phyloP scores from a whole-genome alignment of 441 rosid species.

The Euphorbia celastroides region DNA sequence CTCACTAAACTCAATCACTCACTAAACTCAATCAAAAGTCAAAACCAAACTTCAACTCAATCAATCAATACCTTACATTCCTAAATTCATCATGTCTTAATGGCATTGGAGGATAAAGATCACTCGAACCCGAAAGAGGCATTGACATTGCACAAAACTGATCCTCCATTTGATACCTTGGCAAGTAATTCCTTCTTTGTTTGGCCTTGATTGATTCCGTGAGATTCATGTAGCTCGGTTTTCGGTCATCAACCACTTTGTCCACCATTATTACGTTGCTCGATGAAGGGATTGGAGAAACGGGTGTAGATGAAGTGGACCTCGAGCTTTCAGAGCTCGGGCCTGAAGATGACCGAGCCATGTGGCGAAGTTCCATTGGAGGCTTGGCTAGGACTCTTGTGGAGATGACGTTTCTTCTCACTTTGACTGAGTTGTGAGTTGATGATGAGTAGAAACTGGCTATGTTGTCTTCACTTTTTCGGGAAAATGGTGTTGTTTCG shows the following conservation, averaged over 20 bases:
- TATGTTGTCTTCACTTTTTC: slow-evolving; percentile 52
- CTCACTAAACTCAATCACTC: no score
- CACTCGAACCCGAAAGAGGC: slow-evolving; percentile 31
- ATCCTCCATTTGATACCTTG: slow-evolving; percentile 26
- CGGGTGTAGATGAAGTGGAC: slow-evolving; percentile 41
- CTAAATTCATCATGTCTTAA: slow-evolving; percentile 27
- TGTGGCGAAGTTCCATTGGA: slow-evolving; percentile 23
- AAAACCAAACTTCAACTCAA: background rate
- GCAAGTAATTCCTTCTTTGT: slow-evolving; percentile 28
- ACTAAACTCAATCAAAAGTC: no score
- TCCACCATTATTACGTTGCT: slow-evolving; percentile 24
- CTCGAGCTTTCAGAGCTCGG: slow-evolving; percentile 42
- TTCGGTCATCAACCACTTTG: slow-evolving; percentile 23
- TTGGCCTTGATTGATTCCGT: slow-evolving; percentile 52
- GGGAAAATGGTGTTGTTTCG: slow-evolving; percentile 30
- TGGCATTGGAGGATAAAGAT: slow-evolving; percentile 41
- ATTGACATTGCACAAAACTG: slow-evolving; percentile 36
- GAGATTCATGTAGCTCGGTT: slow-evolving; percentile 55
- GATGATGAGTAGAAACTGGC: slow-evolving; percentile 25
- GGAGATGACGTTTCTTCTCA: slow-evolving; percentile 41
- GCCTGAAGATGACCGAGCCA: slow-evolving; percentile 30
- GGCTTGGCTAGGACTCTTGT: slow-evolving; percentile 38
- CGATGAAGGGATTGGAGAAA: slow-evolving; percentile 28
- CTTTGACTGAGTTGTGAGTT: slow-evolving; percentile 36
- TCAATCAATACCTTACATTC: slow-evolving; percentile 18